Evolutionary conservation across 2,329 filamentous ascomycete species (phyloP), one percentile per base, ranked within the genome.

Genomic region (Trichoderma simmonsii): DNA sequence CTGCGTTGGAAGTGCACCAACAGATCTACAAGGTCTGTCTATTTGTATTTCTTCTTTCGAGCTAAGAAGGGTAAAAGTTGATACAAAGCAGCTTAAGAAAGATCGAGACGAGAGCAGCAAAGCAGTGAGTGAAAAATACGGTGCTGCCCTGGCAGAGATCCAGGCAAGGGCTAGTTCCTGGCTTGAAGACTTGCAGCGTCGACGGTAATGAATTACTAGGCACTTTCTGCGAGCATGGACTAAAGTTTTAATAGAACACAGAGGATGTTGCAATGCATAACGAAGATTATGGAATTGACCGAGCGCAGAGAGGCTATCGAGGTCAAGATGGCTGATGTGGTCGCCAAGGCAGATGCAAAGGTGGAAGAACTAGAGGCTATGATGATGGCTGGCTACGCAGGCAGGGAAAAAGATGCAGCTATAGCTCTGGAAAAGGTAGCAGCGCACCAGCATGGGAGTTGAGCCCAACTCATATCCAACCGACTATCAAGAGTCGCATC

Each of bases 331-430:
- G 70, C 72, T 39, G 71, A 75, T n/a, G 66, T 79, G 30, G 73
- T 77, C 6, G 56, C 34, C 18, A 73, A 73, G 28, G 64, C 78
- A 39, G 64, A 78, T 34, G 56, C 43, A n/a, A 67, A 21, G 8
- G 74, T 77, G 28, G 34, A 67, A 6, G 73, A 77, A 24, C 61
- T 80, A 1, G 81, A 81, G 56, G 75, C 68, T 0, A 78, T 79
- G 75, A 79, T 82, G 74, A 69, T 77, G 72, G 75, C 69, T 6
- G 80, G 77, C 0, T 80, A 79, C 59, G 63, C 68, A 7, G 78
- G 77, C 0, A 75, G 81, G 30, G 75, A 78, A 39, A 64, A 71
- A 12, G 78, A 80, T 21, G 71, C 77, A 3, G 75, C 69, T 26
- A 36, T 71, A 18, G 39, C 69, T 4, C 39, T 36, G 11, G 57